Evolutionary conservation across 345 rosid species (phyloP).

Genomic region (Combretum micranthum): DNA sequence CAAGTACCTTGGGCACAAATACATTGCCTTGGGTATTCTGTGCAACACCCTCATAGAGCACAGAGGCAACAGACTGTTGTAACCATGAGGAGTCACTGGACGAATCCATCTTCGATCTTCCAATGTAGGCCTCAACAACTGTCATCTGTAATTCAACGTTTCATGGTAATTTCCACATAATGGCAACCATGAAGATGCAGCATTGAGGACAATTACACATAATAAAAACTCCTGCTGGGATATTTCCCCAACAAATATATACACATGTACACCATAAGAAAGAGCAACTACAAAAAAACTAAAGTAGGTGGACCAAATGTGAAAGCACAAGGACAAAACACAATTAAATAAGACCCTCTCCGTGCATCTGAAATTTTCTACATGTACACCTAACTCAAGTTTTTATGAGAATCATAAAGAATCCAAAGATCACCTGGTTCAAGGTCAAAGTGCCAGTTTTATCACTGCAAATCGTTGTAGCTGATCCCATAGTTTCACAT

Average conservation of each 20-base stretch:
- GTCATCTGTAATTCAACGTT: constrained; percentile 11
- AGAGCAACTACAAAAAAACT: background rate
- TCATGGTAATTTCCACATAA: background rate
- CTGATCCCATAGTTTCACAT: constrained; percentile 99
- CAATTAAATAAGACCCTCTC: too few species aligned
- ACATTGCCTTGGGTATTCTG: constrained; percentile 77
- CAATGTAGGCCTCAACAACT: constrained; percentile 85
- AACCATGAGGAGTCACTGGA: constrained; percentile 52
- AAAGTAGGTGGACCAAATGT: too few species aligned
- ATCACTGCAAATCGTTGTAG: constrained; percentile 98
- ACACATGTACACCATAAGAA: background rate
- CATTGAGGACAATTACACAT: background rate
- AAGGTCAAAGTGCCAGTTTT: constrained; percentile 97
- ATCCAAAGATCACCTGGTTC: constrained; percentile 52
- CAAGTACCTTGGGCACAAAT: constrained; percentile 69
- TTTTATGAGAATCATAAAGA: background rate
- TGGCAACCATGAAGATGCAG: background rate
- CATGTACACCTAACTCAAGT: too few species aligned
- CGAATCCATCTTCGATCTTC: constrained; percentile 49
- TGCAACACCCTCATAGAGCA: constrained; percentile 69
- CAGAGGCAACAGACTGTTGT: constrained; percentile 35
- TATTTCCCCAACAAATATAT: too few species aligned
- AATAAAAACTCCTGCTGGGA: background rate
- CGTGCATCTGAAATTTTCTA: too few species aligned
- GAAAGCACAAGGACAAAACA: too few species aligned